A percentile compares a stretch with the other conserved stretches of the same genome.
These are phyloP conservation scores for Achaetomiella virescens DNA, from an alignment of 495 filamentous ascomycete species.

Conservation along the genomic window DNA sequence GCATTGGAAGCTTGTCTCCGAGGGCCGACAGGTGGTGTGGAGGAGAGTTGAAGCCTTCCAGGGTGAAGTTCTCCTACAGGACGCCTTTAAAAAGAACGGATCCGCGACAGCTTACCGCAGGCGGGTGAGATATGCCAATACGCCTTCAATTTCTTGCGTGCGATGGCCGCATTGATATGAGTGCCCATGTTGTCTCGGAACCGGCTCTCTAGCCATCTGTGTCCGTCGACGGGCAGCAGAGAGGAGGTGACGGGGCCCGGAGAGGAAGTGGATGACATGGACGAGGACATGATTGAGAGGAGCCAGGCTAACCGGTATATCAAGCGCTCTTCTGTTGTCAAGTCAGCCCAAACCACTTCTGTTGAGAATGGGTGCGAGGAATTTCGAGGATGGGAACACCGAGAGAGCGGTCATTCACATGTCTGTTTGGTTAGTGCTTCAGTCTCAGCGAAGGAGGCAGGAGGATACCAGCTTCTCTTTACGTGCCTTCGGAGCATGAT, in stretches of 20 bases:
- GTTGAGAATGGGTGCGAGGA: not conserved
- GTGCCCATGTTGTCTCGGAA: slow-evolving; percentile 1
- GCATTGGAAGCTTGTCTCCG: not conserved
- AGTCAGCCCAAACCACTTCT: not conserved
- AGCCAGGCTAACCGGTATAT: slow-evolving; percentile 6
- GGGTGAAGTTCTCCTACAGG: not conserved
- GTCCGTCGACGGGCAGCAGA: not conserved
- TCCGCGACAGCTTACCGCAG: not conserved
- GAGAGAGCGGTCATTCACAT: not conserved
- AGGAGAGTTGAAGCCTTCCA: not conserved
- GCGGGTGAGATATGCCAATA: not conserved
- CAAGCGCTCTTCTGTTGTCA: not conserved
- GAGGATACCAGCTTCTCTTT: not conserved
- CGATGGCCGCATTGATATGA: not conserved
- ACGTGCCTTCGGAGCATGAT: slow-evolving; percentile 1
- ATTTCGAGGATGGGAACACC: slow-evolving; percentile 1
- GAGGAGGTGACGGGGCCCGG: not conserved
- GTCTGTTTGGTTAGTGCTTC: not conserved
- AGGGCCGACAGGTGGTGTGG: not conserved
- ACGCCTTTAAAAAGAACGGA: not conserved
- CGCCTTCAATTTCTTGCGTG: not conserved
- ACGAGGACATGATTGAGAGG: no score
- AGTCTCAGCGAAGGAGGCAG: not conserved
- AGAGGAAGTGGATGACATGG: not conserved
- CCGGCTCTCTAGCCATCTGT: not conserved